phyloP scores from a whole-genome alignment of 768 basidiomycete genomes.

The Paxillus rubicundulus region DNA sequence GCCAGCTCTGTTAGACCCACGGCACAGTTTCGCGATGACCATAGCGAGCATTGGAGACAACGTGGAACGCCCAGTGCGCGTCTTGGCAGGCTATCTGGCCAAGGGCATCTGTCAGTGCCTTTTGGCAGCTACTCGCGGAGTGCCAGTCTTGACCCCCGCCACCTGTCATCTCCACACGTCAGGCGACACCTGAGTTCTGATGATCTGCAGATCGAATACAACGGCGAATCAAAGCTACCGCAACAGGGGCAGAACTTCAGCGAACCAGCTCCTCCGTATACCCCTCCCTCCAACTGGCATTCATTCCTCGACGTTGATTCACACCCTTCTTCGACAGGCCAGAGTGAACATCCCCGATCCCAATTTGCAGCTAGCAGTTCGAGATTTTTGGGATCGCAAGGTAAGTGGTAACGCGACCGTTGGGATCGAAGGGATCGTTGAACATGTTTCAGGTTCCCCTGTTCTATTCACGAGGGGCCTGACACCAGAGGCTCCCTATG shows the following conservation, averaged over 20 bases:
- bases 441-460: conserved; percentile 12
- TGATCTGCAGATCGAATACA: background rate
- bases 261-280: conserved; percentile 35
- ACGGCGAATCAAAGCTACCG: background rate
- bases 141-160: conserved; percentile 8
- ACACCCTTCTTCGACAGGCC: background rate
- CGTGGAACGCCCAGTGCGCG: background rate
- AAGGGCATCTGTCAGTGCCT: background rate
- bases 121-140: conserved; percentile 3
- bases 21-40: conserved; percentile 11
- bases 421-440: background rate
- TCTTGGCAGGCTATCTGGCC: background rate
- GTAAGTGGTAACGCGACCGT: conserved; percentile 5
- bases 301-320: background rate
- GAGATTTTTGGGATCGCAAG: conserved; percentile 3
- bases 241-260: background rate
- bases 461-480: background rate
- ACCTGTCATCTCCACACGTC: background rate
- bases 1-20: conserved; percentile 16
- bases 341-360: conserved; percentile 1
- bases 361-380: conserved; percentile 11
- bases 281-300: conserved; percentile 7
- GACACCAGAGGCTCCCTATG: conserved; percentile 1
- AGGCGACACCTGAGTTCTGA: conserved; percentile 11
- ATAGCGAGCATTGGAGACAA: background rate